A percentile compares a stretch with the other conserved stretches of the same genome.
These are phyloP conservation scores for Cladophialophora psammophila DNA, from an alignment of 2,329 filamentous ascomycete species.

Conservation along the genomic window DNA sequence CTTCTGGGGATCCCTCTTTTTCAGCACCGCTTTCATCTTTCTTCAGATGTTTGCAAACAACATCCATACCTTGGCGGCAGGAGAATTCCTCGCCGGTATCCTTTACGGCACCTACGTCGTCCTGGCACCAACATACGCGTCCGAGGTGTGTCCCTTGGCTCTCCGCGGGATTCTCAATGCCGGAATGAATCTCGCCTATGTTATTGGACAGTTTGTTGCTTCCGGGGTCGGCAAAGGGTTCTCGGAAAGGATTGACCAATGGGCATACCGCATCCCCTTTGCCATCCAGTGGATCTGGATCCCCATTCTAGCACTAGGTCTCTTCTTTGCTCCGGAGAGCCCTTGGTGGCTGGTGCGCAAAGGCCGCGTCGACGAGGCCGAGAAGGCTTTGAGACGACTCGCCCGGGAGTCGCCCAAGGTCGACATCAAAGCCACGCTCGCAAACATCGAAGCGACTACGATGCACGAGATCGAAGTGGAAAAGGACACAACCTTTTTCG, in stretches of 20 bases:
- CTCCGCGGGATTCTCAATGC: slow-evolving; percentile 43
- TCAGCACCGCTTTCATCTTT: slow-evolving; percentile 50
- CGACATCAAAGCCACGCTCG: slow-evolving; percentile 42
- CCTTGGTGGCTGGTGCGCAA: slow-evolving; percentile 51
- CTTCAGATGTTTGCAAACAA: slow-evolving; percentile 51
- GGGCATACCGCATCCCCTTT: slow-evolving; percentile 49
- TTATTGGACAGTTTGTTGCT: slow-evolving; percentile 45
- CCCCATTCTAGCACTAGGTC: slow-evolving; percentile 53
- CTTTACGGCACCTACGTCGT: slow-evolving; percentile 58
- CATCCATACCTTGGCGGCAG: slow-evolving; percentile 44
- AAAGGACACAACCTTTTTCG: slow-evolving; percentile 65
- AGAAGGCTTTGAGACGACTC: slow-evolving; percentile 52
- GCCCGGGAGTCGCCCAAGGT: slow-evolving; percentile 48
- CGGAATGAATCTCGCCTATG: slow-evolving; percentile 52
- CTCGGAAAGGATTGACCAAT: slow-evolving; percentile 43
- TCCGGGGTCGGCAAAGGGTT: slow-evolving; percentile 45
- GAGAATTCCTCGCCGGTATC: slow-evolving; percentile 49
- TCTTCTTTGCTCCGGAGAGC: slow-evolving; percentile 50
- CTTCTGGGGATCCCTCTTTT: slow-evolving; percentile 65
- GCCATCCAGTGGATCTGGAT: slow-evolving; percentile 60
- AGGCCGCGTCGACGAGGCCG: slow-evolving; percentile 48
- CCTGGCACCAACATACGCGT: slow-evolving; percentile 43
- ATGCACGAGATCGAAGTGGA: slow-evolving; percentile 58
- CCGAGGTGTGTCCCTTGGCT: slow-evolving; percentile 43
- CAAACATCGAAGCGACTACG: slow-evolving; percentile 50